phyloP scores from a whole-genome alignment of 2,329 filamentous ascomycete genomes.

The Trichoderma oligosporum region DNA sequence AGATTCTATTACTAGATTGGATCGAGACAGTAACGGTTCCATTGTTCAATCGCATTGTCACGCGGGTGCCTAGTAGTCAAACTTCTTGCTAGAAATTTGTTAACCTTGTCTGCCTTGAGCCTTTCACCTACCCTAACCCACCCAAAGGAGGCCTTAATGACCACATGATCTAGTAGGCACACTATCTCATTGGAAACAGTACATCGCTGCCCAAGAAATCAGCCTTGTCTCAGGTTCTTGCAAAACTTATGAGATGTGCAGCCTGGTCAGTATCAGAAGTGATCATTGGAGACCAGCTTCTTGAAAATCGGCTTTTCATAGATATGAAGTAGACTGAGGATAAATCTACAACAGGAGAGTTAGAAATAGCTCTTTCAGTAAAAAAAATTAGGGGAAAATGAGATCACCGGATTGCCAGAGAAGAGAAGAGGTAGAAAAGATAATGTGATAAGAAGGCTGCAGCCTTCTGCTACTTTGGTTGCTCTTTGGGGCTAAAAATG shows the following conservation, averaged over 20 bases:
- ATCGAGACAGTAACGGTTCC: no score
- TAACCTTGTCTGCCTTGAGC: background rate
- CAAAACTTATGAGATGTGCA: no score
- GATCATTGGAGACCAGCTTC: background rate
- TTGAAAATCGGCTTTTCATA: background rate
- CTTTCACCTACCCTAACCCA: background rate
- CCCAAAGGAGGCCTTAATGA: background rate
- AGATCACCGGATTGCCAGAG: no score
- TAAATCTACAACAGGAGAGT: background rate
- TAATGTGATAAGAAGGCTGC: no score
- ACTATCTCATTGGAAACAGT: no score
- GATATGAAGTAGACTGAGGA: background rate
- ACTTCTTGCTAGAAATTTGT: background rate
- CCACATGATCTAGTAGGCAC: background rate
- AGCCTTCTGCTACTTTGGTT: no score
- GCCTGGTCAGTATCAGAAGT: background rate
- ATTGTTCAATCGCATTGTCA: no score
- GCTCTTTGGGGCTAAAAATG: no score
- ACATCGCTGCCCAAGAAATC: no score
- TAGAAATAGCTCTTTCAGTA: background rate
- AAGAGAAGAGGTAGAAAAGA: background rate
- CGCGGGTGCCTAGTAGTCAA: background rate
- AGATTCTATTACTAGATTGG: background rate
- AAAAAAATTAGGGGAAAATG: background rate
- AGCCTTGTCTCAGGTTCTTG: no score